A percentile compares a stretch with the other conserved stretches of the same genome.
These are phyloP conservation scores for Neotropicomus parvogracilis DNA, from an alignment of 1,284 basidiomycete species.

Conservation along the genomic window DNA sequence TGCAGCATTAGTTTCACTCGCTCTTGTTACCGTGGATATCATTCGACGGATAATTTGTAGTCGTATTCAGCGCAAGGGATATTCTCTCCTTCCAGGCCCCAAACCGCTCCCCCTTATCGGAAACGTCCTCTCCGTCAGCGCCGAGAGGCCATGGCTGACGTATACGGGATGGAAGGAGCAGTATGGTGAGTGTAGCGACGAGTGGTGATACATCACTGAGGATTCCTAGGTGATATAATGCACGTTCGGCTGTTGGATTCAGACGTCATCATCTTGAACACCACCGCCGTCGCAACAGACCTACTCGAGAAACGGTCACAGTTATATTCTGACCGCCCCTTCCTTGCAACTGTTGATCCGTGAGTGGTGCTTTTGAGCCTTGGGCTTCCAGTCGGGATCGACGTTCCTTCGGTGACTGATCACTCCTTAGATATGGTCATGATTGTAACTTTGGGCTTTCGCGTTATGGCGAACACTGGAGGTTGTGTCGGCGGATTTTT, in stretches of 20 bases:
- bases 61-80: not conserved
- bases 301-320: slow-evolving; percentile 16
- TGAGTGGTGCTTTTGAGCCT: not conserved
- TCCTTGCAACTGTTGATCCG: slow-evolving; percentile 5
- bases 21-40: not conserved
- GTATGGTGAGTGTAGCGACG: slow-evolving; percentile 8
- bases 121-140: slow-evolving; percentile 5
- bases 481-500: slow-evolving; percentile 1
- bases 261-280: slow-evolving; percentile 12
- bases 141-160: slow-evolving; percentile 7
- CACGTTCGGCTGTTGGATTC: slow-evolving; percentile 10
- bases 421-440: not conserved
- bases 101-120: slow-evolving; percentile 14
- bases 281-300: not conserved
- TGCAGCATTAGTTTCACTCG: not conserved
- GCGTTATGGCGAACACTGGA: slow-evolving; percentile 5
- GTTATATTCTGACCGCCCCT: slow-evolving; percentile 17
- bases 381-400: not conserved
- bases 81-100: slow-evolving; percentile 11
- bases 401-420: not conserved
- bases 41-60: not conserved
- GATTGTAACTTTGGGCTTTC: not conserved
- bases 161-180: slow-evolving; percentile 8
- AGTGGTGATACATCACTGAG: not conserved
- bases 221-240: slow-evolving; percentile 8